Conservation (phyloP, 2,329 filamentous ascomycete genomes). For the Grosmannia penicillata region DNA sequence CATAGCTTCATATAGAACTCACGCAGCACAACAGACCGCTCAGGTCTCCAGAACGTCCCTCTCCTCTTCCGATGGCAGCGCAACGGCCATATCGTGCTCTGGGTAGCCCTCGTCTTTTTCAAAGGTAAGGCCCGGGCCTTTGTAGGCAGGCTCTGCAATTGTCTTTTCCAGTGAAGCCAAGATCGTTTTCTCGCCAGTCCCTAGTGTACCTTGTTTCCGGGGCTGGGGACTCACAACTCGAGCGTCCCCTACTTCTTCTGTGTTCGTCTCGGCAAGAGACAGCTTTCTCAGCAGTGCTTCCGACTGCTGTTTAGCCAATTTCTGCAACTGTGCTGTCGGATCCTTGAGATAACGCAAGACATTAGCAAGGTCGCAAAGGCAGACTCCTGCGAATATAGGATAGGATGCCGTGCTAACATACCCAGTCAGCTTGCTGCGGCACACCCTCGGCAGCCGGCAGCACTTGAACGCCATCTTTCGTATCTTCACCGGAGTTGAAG, state of each 20-base stretch:
- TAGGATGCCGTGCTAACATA: constrained; percentile 52
- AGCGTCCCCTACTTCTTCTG: constrained; percentile 30
- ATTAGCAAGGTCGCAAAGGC: constrained; percentile 42
- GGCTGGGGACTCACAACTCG: constrained; percentile 22
- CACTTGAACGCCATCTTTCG: constrained; percentile 25
- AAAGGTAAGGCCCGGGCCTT: constrained; percentile 33
- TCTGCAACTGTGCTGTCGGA: constrained; percentile 53
- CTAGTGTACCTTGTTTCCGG: constrained; percentile 17
- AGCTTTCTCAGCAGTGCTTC: constrained; percentile 43
- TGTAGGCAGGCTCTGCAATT: constrained; percentile 30
- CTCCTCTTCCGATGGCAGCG: constrained; percentile 24
- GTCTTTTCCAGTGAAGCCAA: constrained; percentile 3
- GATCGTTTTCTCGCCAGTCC: constrained; percentile 12
- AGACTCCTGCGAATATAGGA: constrained; percentile 40
- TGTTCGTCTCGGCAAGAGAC: constrained; percentile 18
- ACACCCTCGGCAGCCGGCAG: constrained; percentile 71
- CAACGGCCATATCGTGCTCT: constrained; percentile 18
- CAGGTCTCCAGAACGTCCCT: constrained; percentile 20
- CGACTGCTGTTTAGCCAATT: constrained; percentile 52
- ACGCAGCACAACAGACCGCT: neutral
- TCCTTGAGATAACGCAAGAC: constrained; percentile 41
- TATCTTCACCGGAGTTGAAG: constrained; percentile 33
- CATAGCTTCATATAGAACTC: too few relatives aligned
- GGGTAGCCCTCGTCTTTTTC: constrained; percentile 33
- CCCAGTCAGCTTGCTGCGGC: constrained; percentile 81